Evolutionary conservation across 1,284 basidiomycete genomes (phyloP).

Genomic region (Leccinum holopus): DNA sequence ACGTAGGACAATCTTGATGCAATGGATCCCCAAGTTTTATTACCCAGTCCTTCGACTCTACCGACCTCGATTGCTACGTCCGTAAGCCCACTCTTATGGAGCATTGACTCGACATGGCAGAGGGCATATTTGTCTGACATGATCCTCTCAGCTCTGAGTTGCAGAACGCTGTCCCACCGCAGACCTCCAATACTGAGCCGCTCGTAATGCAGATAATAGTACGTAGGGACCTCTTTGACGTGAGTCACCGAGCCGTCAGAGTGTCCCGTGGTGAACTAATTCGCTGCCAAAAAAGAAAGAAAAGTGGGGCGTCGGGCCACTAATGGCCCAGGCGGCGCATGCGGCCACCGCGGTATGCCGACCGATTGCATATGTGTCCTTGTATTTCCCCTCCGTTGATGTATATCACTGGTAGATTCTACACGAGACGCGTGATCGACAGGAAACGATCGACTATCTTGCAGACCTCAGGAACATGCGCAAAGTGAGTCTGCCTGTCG

Average conservation of each 20-base stretch:
- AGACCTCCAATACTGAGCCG: constrained; percentile 17
- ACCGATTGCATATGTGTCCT: not conserved
- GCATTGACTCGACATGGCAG: not conserved
- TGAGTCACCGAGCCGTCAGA: constrained; percentile 22
- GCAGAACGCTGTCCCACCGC: not conserved
- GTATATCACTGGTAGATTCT: constrained; percentile 28
- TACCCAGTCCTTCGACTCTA: not conserved
- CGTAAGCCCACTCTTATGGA: not conserved
- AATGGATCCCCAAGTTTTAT: not conserved
- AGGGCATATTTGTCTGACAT: not conserved
- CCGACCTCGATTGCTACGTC: not conserved
- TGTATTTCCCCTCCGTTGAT: not conserved
- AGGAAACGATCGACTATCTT: constrained; percentile 43
- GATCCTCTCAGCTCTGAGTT: not conserved
- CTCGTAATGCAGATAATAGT: constrained; percentile 49
- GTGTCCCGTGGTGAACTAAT: constrained; percentile 5
- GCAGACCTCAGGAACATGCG: constrained; percentile 43
- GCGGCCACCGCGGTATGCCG: constrained; percentile 47
- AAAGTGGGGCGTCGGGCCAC: constrained; percentile 53
- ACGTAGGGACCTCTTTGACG: constrained; percentile 44
- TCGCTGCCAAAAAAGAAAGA: constrained; percentile 35
- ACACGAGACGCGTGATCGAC: constrained; percentile 41
- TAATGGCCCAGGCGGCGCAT: constrained; percentile 57
- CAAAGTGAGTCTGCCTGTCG: constrained; percentile 29
- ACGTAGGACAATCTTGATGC: not conserved